Evolutionary conservation across 768 basidiomycete species (phyloP), one percentile per base, ranked within the genome.

Genomic region (Lentinula boryana): DNA sequence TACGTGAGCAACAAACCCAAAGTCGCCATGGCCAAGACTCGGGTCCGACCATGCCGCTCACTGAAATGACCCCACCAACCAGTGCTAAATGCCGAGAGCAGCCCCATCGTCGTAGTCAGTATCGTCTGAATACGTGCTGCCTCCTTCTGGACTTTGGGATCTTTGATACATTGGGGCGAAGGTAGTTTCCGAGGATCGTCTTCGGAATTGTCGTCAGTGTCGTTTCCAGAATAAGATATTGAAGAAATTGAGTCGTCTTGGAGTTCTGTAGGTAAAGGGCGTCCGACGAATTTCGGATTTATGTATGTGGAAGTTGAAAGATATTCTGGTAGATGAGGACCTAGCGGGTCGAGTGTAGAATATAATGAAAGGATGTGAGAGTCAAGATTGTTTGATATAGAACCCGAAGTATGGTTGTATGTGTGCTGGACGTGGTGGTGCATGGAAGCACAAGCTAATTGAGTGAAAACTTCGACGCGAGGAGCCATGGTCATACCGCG

Each of bases 31-130:
- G 89, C 87, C 60, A 96, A 82, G 23, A 95, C 86, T 56, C 78
- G 83, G 2, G 87, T 93, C 50, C 95, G 79, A 13, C 95, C 95
- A 64, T 87, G 73, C 21, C 84, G 78, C 68, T 96, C 92, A 32
- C 91, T 85, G 57, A 88, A 88, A 60, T 84, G 84, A 32, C 92
- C 91, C 95, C 95, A 97, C 84, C 87, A 93, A 2, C 88, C 90
- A 0, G 93, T 91, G 5, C 91, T 95, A 32, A 95, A 71, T 0
- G 91, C 93, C 18, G 89, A 88, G 13, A 97, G 80, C 4, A 85
- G 65, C 5, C 95, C 95, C 84, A 88, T 88, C 2, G 79, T 85
- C 12, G 87, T 85, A 0, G 86, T 91, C 82, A 93, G 88, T 60
- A 84, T 77, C 1, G 84, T 85, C 66, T 93, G 91, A 10, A 93